Evolutionary conservation across 1,139 yeast species (phyloP), one percentile per base, ranked within the genome.

Genomic region (Scheffersomyces titani): DNA sequence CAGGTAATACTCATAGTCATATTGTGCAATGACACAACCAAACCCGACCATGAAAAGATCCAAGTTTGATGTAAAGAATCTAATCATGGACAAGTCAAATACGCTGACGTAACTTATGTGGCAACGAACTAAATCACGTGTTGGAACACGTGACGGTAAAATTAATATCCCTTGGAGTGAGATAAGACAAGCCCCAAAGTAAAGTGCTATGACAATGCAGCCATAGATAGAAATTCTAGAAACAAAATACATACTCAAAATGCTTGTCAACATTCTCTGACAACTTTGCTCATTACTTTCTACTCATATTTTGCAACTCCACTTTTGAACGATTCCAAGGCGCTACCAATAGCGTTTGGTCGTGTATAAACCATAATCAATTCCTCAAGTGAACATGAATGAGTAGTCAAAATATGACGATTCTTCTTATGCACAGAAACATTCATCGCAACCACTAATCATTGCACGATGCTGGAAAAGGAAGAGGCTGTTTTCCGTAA

Each of bases 401-500:
- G 40, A 30, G 13, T 30, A 9, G 40, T 11, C 40, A 13, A 30
- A 30, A 30, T 30, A 30, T 7, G 16, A 6, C 40, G 40, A 30
- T 9, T 9, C 40, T 30, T 30, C 40, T 30, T 30, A 11, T 30
- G 3, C 40, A 30, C 40, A 30, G 16, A 30, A 11, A 30, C 16
- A 30, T 30, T 30, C 40, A 30, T 11, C 40, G 40, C 16, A 4
- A 30, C 11, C 40, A 30, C 16, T 11, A 30, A 5, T 30, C 40
- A 11, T 19, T 49, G 21, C 47, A 52, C 24, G 59, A 69, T 64
- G 71, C 62, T 69, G 61, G 65, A 67, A 54, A 78, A 78, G 64
- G 87, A 86, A 63, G 92, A 88, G 76, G 92, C 91, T 51, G 83
- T 87, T 63, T 87, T 87, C 84, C 89, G 91, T 77, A 75, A 56